These are phyloP conservation scores for Cystoderma amianthinum DNA, from an alignment of 768 basidiomycete genomes.

Conservation along the genomic window DNA sequence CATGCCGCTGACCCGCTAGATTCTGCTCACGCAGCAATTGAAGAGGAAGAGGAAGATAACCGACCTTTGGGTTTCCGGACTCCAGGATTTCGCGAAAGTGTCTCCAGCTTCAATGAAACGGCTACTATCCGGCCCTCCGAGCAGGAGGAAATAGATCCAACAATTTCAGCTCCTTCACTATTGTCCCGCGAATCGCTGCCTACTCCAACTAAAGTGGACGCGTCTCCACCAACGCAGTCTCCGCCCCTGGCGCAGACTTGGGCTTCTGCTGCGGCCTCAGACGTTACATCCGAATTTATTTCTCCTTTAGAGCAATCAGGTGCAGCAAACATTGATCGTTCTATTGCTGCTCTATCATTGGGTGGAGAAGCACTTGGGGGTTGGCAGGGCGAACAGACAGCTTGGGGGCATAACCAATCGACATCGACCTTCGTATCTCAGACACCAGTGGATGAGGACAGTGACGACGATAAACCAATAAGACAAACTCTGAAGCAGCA, in stretches of 20 bases:
- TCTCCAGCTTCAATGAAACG: conserved; percentile 34
- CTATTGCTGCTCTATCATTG: conserved; percentile 29
- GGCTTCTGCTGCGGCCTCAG: conserved; percentile 20
- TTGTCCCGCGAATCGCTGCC: conserved; percentile 4
- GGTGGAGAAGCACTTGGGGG: conserved; percentile 28
- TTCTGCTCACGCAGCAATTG: conserved; percentile 14
- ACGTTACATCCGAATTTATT: conserved; percentile 16
- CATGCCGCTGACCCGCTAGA: conserved; percentile 26
- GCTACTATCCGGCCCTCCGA: conserved; percentile 32
- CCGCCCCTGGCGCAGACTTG: conserved; percentile 11
- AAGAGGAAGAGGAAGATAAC: conserved; percentile 23
- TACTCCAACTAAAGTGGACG: conserved; percentile 7
- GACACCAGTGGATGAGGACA: conserved; percentile 41
- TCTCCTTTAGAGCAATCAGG: conserved; percentile 27
- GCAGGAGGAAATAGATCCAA: conserved; percentile 19
- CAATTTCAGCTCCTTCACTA: conserved; percentile 3
- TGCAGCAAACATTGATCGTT: conserved; percentile 18
- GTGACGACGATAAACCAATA: conserved; percentile 66
- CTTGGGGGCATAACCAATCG: conserved; percentile 27
- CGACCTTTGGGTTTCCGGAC: conserved; percentile 21
- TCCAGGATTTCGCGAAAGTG: conserved; percentile 52
- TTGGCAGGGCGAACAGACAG: conserved; percentile 47
- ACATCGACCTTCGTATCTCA: conserved; percentile 8
- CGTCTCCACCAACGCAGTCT: conserved; percentile 14
- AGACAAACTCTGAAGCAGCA: conserved; percentile 35